Base-by-base conservation (phyloP, 2,329 filamentous ascomycete genomes). In the Fusarium nematophilum region DNA sequence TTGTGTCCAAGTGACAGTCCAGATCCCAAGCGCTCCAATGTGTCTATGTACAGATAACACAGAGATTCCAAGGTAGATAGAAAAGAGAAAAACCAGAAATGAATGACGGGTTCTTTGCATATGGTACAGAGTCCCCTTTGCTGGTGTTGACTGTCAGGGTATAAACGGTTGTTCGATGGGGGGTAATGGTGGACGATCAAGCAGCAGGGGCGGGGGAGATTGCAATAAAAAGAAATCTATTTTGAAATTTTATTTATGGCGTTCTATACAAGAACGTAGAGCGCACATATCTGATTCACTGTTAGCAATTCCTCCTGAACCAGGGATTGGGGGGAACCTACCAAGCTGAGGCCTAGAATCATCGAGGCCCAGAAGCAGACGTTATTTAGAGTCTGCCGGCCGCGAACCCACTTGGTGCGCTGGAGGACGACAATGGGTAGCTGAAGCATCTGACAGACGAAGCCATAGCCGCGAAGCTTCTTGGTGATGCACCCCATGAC, bases 401-500 rank as follows among this genome's bases (percentile, higher is more conserved):
- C 88, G 49, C 88, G 85, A 30, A 98, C 86, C 80, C 87, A 92
- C 57, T 82, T 85, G 5, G 90, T 93, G 59, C 91, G 85, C 79
- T 98, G 95, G 25, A 98, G 79, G 74, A 93, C 86, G n/a, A 98
- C 91, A 65, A 98, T 95, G 1, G 95, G 95, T 66, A 98, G 84
- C 81, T 99, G 95, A 59, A 96, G 79, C 95, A 99, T 98, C 87
- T 97, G 95, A 59, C 92, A 90, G 15, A 96, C 71, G 72, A 97
- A 96, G 9, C 94, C 95, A 72, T 98, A 99, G 10, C 95, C 95
- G 30, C 95, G 82, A 38, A 98, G 82, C 79, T 99, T 98, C 81
- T 97, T 94, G 21, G 93, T 97, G 73, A 99, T 98, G 75, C 94
- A 98, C 7, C 91, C 93, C 91, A 99, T 96, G 69, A 99, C 91